Evolutionary conservation across 305 asterid genomes (phyloP), one percentile per base, ranked within the genome.

Genomic region (Solanum aculeatissimum): DNA sequence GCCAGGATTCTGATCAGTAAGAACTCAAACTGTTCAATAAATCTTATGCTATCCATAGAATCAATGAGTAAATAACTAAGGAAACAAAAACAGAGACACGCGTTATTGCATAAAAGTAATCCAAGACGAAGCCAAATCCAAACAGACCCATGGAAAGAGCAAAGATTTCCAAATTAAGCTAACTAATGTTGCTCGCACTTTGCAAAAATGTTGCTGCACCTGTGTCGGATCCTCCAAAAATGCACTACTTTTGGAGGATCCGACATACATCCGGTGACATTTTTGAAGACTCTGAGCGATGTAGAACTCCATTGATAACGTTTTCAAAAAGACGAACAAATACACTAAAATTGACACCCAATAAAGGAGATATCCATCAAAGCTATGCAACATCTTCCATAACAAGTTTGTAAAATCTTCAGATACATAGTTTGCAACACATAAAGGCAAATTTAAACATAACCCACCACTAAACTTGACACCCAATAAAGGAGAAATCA

Each of bases 1-100:
- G 43, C 86, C 80, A 83, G 49, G 65, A 78, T 65, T 86, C 84
- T 45, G 82, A 86, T 72, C 84, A 66, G 75, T 58, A 43, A 42
- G 43, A 3, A 15, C 58, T 23, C 60, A 85, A 83, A 82, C 62
- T 62, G 19, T 58, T 49, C 21, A 32, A 74, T 5, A 75, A 49
- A 29, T n/a, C 0, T 14, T 53, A 71, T 68, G 72, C 15, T 66
- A 58, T 66, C 71, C 45, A 27, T 47, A n/a, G 78, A 68, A 62
- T 27, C 62, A 43, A 62, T 58, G 57, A 81, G 43, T 18, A 29
- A 54, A 53, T 14, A 32, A 16, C 25, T 19, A 54, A 19, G 18
- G 69, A 62, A 23, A 62, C 38, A 62, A 35, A 62, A 62, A 62
- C 18, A 43, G 23, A 82, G 11, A 45, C 6, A 11, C 11, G 9